Evolutionary conservation across 139 green algal species (phyloP).

Genomic region (Bryopsis sp.): DNA sequence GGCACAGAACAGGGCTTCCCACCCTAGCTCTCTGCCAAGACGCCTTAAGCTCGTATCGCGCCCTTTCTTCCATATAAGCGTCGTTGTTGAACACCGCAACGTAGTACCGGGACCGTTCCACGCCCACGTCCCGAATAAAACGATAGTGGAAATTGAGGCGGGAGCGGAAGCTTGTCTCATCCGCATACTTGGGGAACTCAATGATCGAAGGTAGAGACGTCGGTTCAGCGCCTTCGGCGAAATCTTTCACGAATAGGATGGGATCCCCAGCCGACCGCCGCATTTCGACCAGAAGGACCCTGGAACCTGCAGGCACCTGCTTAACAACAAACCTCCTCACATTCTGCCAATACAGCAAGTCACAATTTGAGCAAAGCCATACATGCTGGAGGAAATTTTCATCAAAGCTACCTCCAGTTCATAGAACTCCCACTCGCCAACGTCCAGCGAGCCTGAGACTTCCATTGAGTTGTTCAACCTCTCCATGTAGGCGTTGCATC

Average conservation of each 20-base stretch:
- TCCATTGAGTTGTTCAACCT: background rate
- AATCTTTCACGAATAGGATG: background rate
- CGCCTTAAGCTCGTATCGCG: background rate
- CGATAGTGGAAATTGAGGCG: background rate
- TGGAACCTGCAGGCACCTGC: background rate
- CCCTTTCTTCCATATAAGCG: background rate
- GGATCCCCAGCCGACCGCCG: background rate
- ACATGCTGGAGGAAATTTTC: background rate
- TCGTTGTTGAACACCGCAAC: slow-evolving; percentile 2
- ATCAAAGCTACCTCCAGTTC: background rate
- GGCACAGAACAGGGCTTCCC: background rate
- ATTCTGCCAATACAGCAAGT: background rate
- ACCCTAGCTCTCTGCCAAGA: background rate
- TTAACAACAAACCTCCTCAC: background rate
- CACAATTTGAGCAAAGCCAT: background rate
- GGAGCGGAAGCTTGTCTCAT: background rate
- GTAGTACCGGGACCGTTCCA: background rate
- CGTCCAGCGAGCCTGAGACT: background rate
- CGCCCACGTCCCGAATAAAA: background rate
- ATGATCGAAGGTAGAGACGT: background rate
- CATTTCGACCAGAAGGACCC: background rate
- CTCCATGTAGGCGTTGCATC: background rate
- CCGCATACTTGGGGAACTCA: background rate
- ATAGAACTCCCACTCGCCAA: background rate
- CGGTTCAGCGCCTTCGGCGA: background rate